Base-by-base conservation (phyloP, 306 rosid species). In the Neltuma alba region DNA sequence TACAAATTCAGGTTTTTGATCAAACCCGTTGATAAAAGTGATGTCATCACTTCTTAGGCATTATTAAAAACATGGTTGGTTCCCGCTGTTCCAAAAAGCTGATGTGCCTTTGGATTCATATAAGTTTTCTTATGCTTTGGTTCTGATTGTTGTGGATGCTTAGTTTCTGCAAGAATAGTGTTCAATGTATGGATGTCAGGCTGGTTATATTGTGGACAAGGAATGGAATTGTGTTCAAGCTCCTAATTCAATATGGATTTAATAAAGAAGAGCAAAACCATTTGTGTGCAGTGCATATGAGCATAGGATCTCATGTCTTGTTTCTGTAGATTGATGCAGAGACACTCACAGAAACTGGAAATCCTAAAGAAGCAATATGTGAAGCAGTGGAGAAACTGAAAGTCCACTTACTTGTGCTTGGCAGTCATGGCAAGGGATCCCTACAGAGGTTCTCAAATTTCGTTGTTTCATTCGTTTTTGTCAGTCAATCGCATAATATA, bases 371-470 rank as follows among this genome's bases (percentile, higher is more conserved):
- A 11, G 57, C n/a, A 55, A 83, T 86, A 73, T 77, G 81, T 74
- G 83, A 77, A 80, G 83, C 85, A 52, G 89, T 77, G 12, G 79
- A 77, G 21, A 83, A 80, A 41, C 77, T 60, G 6, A 30, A 83
- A 20, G 34, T 83, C 50, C 58, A 83, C 61, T 74, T 86, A 47
- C 85, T 86, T 47, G 80, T 86, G 21, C 55, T 86, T 42, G 90
- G 87, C 77, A 84, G 86, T 83, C 90, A 76, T 76, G 38, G 90
- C 41, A 80, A 80, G 4, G 87, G 87, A 71, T 36, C 44, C 21
- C 33, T 87, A 20, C 20, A 50, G 45, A 84, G 87, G 87, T 78
- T 67, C 27, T 18, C 28, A 25, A 27, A 8, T 41, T 76, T 10
- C 21, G 6, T 9, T 15, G 21, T 23, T 30, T 25, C 11, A 5